Conservation (phyloP, 305 asterid species). For the Plantago rigida region DNA sequence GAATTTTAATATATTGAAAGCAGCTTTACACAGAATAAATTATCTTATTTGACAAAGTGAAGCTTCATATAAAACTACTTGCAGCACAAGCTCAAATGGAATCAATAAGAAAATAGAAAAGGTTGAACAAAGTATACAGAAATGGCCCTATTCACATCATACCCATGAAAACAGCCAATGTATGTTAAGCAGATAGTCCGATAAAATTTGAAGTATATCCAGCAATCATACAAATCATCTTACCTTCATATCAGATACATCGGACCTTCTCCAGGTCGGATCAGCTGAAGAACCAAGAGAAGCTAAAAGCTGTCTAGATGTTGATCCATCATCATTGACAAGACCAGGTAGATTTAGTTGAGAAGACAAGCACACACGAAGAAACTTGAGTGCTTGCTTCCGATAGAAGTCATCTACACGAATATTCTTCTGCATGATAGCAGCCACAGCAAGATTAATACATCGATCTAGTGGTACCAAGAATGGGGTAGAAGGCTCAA, state of each 20-base stretch:
- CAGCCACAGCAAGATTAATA: constrained; percentile 90
- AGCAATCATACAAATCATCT: neutral
- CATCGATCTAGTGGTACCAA: constrained; percentile 97
- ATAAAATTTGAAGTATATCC: constrained; percentile 15
- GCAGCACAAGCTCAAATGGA: constrained; percentile 9
- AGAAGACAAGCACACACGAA: constrained; percentile 89
- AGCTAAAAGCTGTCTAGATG: constrained; percentile 60
- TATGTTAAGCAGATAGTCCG: neutral
- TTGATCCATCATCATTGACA: constrained; percentile 63
- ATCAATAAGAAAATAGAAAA: constrained; percentile 6
- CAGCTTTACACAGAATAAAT: neutral
- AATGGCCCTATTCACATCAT: constrained; percentile 15
- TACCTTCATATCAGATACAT: constrained; percentile 84
- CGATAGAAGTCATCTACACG: constrained; percentile 69
- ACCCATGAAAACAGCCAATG: constrained; percentile 7
- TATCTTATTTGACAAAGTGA: constrained; percentile 1
- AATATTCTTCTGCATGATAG: constrained; percentile 76
- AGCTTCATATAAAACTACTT: constrained; percentile 20
- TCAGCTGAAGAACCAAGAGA: constrained; percentile 76
- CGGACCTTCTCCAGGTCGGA: constrained; percentile 83
- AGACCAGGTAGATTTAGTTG: constrained; percentile 95
- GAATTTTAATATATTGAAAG: neutral
- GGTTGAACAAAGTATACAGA: constrained; percentile 2
- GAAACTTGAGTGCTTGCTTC: constrained; percentile 85
- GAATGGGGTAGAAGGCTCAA: constrained; percentile 96